Evolutionary conservation across 1,139 yeast genomes (phyloP).

Genomic region (Hansenula anomala): DNA sequence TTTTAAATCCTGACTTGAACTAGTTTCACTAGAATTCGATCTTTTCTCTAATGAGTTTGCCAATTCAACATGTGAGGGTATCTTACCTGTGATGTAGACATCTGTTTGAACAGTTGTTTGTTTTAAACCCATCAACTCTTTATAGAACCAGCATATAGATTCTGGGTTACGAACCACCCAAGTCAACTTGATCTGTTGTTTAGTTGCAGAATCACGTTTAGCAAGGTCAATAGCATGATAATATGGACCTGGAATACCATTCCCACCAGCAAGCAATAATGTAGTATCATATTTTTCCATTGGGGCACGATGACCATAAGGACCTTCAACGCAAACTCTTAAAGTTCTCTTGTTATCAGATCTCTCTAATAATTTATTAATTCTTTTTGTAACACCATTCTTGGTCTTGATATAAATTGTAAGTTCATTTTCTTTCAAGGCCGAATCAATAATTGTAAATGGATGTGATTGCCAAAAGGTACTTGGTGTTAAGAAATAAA

Average conservation of each 20-base stretch:
- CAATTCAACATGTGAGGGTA: too few species aligned
- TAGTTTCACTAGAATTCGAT: background rate
- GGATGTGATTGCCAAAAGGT: conserved; percentile 76
- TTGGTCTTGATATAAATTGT: conserved; percentile 36
- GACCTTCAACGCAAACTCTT: conserved; percentile 52
- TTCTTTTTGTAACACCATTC: conserved; percentile 34
- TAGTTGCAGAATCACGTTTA: conserved; percentile 1
- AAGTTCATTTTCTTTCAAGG: conserved; percentile 29
- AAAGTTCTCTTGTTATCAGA: conserved; percentile 11
- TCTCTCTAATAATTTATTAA: conserved; percentile 23
- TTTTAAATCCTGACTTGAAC: too few species aligned
- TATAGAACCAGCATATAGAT: conserved; percentile 44
- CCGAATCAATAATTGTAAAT: conserved; percentile 47
- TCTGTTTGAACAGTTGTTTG: conserved; percentile 29
- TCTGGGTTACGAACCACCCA: conserved; percentile 49
- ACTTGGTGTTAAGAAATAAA: conserved; percentile 47
- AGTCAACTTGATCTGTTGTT: conserved; percentile 33
- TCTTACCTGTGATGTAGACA: conserved; percentile 34
- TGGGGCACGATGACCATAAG: conserved; percentile 55
- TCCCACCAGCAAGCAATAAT: conserved; percentile 63
- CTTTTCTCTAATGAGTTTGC: background rate
- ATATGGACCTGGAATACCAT: conserved; percentile 64
- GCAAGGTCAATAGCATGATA: conserved; percentile 27
- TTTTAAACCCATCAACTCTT: conserved; percentile 37
- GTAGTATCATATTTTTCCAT: conserved; percentile 49